Conservation (phyloP, 73 alveolate species). For the Paramecium sexaurelia region DNA sequence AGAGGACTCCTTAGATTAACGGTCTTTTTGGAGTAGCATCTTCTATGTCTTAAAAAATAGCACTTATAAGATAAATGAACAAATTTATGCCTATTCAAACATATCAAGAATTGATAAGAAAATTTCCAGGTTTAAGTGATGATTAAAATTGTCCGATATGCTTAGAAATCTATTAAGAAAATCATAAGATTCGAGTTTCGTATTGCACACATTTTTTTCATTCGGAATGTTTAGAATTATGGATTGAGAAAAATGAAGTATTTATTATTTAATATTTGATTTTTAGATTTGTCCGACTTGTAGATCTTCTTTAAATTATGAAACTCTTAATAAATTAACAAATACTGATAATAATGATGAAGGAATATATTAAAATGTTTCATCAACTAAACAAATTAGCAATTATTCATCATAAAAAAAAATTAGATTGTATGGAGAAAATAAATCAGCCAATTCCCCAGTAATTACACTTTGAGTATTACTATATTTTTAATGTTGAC, state of each 20-base stretch:
- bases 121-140: conserved; percentile 25
- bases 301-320: conserved; percentile 5
- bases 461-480: neutral
- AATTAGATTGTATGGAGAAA: neutral
- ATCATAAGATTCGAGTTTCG: conserved; percentile 9
- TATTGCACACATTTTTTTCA: conserved; percentile 60
- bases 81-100: neutral
- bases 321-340: neutral
- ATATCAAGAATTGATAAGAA: neutral
- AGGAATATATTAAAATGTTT: neutral
- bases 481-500: neutral
- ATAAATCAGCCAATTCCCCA: neutral
- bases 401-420: neutral
- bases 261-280: neutral
- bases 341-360: neutral
- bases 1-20: neutral
- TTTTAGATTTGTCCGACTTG: conserved; percentile 13
- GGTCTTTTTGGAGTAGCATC: neutral
- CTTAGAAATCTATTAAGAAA: conserved; percentile 13
- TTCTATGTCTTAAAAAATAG: neutral
- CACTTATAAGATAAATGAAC: neutral
- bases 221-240: conserved; percentile 23
- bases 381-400: neutral
- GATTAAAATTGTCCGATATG: conserved; percentile 38
- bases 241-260: conserved; percentile 56